Evolutionary conservation across 2,329 filamentous ascomycete species (phyloP), one percentile per base, ranked within the genome.

Genomic region (Ophiostoma sp.): DNA sequence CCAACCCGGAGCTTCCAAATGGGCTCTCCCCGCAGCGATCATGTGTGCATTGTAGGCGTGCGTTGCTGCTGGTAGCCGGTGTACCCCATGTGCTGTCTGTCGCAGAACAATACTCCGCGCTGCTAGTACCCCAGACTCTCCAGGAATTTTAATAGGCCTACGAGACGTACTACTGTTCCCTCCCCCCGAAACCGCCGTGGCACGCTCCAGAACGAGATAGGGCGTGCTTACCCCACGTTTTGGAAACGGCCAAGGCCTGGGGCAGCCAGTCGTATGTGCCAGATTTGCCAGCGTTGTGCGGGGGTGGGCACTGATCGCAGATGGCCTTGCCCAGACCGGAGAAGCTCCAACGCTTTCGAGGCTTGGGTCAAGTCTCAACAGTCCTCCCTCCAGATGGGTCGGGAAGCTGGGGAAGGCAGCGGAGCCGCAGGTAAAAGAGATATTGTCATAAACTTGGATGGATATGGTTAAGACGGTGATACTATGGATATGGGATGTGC

Each of bases 161-260:
- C 39, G 1, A 15, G 11, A 54, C 20, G n/a, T 10, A 27, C 48
- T 8, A 27, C 7, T 23, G 54, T 31, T 62, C 57, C 57, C 23
- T 62, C 23, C 17, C 57, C 27, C 57, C 57, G 57, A 62, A 15
- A 62, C 27, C 57, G 57, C 57, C 57, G 57, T 33, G 57, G 57
- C 27, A 62, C 57, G 57, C 57, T 35, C 57, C 57, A 62, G 23
- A 11, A 57, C 52, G n/a, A 57, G 52, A 27, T 57, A 23, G 57
- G 23, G 7, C 27, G 57, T 17, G 52, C 27, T 8, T 62, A 62
- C 57, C 57, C 57, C 57, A 62, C 57, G 57, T 62, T 62, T 33
- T 57, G 23, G 27, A 2, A 57, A 62, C 57, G 11, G 57, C 23
- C 27, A 17, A 31, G 27, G 15, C 23, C 17, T 11, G 52, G 52